Evolutionary conservation across 306 rosid species (phyloP).

Genomic region (Begonia peltatifolia): DNA sequence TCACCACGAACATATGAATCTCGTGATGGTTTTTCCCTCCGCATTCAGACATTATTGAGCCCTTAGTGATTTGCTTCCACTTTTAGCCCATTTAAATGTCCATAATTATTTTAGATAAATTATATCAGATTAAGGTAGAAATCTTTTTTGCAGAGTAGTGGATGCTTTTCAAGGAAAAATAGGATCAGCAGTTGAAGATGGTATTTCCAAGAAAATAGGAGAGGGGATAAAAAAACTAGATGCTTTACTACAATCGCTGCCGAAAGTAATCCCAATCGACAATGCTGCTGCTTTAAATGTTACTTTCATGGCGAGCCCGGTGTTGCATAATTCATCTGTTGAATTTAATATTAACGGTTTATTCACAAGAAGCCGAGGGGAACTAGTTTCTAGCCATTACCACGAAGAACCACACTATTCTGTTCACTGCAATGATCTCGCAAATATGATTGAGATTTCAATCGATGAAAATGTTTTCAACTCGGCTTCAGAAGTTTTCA

Average conservation of each 20-base stretch:
- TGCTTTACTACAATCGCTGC: slow-evolving; percentile 42
- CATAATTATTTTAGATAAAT: too few relatives aligned
- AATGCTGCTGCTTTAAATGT: slow-evolving; percentile 41
- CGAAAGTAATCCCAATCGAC: slow-evolving; percentile 37
- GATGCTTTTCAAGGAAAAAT: slow-evolving; percentile 44
- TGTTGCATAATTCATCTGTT: slow-evolving; percentile 38
- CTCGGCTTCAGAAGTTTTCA: slow-evolving; percentile 46
- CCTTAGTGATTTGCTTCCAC: too few relatives aligned
- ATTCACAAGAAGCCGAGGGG: slow-evolving; percentile 22
- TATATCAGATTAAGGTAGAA: neutral
- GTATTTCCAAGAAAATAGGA: slow-evolving; percentile 36
- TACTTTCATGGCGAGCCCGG: slow-evolving; percentile 50
- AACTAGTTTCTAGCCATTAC: slow-evolving; percentile 17
- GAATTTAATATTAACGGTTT: slow-evolving; percentile 56
- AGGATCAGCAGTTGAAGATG: slow-evolving; percentile 54
- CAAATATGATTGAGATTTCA: slow-evolving; percentile 60
- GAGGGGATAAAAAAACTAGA: slow-evolving; percentile 54
- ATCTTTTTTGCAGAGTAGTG: slow-evolving; percentile 36
- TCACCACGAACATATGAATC: too few relatives aligned
- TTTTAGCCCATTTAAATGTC: too few relatives aligned
- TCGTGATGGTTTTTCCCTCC: too few relatives aligned
- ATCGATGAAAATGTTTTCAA: slow-evolving; percentile 58
- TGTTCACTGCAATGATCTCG: slow-evolving; percentile 29
- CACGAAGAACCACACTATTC: slow-evolving; percentile 15
- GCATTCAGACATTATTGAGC: too few relatives aligned